Conservation (phyloP, 345 rosid genomes). For the Citrus unshiu region DNA sequence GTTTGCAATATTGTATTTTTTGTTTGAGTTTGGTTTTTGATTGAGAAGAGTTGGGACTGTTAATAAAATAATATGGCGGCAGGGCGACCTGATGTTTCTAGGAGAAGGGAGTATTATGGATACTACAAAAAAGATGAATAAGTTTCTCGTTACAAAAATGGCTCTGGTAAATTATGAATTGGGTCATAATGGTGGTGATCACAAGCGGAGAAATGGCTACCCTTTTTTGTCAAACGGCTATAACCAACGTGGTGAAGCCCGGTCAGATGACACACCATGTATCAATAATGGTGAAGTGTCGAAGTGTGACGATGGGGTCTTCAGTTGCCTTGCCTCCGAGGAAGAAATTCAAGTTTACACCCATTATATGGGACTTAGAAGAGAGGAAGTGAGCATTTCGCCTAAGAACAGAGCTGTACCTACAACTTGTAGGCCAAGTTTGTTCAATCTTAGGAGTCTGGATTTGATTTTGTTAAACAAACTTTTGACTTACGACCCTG, state of each 20-base stretch:
- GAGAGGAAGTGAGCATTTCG: constrained; percentile 26
- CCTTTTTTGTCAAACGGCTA: not conserved
- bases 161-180: constrained; percentile 14
- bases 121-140: constrained; percentile 18
- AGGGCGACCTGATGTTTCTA: constrained; percentile 53
- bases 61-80: constrained; percentile 65
- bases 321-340: constrained; percentile 36
- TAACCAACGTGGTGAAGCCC: constrained; percentile 15
- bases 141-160: constrained; percentile 19
- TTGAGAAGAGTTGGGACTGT: constrained; percentile 49
- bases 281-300: constrained; percentile 18
- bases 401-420: constrained; percentile 21
- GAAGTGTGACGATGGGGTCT: constrained; percentile 15
- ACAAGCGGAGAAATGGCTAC: not conserved
- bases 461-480: constrained; percentile 71
- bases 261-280: constrained; percentile 5
- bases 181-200: constrained; percentile 1
- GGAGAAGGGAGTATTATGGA: constrained; percentile 31
- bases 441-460: constrained; percentile 33
- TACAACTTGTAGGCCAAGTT: too few species aligned
- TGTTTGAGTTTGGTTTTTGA: constrained; percentile 24
- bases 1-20: not conserved
- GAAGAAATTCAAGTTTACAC: constrained; percentile 68
- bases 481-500: constrained; percentile 68
- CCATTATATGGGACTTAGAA: constrained; percentile 42